A percentile compares a stretch with the other conserved stretches of the same genome.
These are phyloP conservation scores for Aureobasidium sp. DNA, from an alignment of 2,329 filamentous ascomycete genomes.

Conservation along the genomic window DNA sequence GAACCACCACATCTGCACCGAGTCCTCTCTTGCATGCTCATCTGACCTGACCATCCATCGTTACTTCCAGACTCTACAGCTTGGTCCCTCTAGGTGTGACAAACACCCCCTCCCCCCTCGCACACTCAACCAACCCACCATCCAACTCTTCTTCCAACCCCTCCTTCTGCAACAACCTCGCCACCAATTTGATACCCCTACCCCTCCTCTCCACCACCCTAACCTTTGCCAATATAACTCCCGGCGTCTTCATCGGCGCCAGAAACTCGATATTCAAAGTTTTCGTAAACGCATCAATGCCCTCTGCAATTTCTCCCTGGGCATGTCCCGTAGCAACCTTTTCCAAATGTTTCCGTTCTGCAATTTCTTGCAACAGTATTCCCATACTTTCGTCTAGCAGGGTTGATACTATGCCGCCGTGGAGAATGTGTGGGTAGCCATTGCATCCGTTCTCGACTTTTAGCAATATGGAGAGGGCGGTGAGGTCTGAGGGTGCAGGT, in stretches of 20 bases:
- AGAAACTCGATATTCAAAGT: slow-evolving; percentile 50
- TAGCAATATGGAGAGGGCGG: slow-evolving; percentile 31
- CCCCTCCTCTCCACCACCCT: slow-evolving; percentile 22
- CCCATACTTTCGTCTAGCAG: slow-evolving; percentile 54
- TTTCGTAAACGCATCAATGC: slow-evolving; percentile 36
- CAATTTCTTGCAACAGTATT: slow-evolving; percentile 39
- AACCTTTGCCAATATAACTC: slow-evolving; percentile 39
- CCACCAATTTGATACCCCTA: slow-evolving; percentile 7
- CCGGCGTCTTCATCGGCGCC: slow-evolving; percentile 43
- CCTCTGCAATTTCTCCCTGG: slow-evolving; percentile 18
- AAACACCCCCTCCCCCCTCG: slow-evolving; percentile 48
- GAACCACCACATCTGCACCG: neutral
- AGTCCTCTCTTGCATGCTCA: neutral
- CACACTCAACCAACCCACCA: slow-evolving; percentile 39
- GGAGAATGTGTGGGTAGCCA: slow-evolving; percentile 44
- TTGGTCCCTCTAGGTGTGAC: slow-evolving; percentile 22
- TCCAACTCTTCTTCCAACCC: slow-evolving; percentile 24
- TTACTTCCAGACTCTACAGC: neutral
- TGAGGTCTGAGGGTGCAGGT: slow-evolving; percentile 21
- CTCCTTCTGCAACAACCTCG: slow-evolving; percentile 12
- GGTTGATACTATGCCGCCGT: slow-evolving; percentile 51
- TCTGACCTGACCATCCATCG: neutral
- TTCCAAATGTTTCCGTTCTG: slow-evolving; percentile 18
- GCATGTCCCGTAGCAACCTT: slow-evolving; percentile 14
- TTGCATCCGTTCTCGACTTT: slow-evolving; percentile 45